A percentile compares a stretch with the other conserved stretches of the same genome.
Evolutionary conservation across 768 basidiomycete species (phyloP).

Genomic region (Suillus plorans): DNA sequence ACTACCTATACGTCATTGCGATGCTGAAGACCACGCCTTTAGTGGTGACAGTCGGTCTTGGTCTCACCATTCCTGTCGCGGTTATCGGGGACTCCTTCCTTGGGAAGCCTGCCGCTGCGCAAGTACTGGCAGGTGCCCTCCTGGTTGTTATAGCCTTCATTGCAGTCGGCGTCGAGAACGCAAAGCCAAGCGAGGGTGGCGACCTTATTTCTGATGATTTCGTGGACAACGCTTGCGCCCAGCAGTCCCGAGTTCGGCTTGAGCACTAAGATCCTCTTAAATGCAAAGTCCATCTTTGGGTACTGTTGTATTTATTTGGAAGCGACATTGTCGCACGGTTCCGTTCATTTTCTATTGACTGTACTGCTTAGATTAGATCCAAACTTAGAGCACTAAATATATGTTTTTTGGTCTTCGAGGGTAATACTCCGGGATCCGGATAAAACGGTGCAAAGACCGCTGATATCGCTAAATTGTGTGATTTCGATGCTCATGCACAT

Average conservation of each 20-base stretch:
- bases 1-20: conserved; percentile 83
- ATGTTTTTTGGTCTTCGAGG: neutral
- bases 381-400: neutral
- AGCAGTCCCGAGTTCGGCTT: conserved; percentile 7
- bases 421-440: neutral
- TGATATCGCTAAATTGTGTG: neutral
- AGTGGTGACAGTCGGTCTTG: conserved; percentile 90
- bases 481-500: neutral
- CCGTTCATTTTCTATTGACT: neutral
- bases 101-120: conserved; percentile 50
- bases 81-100: conserved; percentile 78
- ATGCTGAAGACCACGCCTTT: conserved; percentile 97
- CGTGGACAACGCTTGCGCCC: conserved; percentile 6
- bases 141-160: conserved; percentile 79
- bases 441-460: neutral
- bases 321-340: neutral
- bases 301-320: neutral
- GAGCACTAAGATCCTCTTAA: conserved; percentile 11
- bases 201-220: conserved; percentile 7
- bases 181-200: conserved; percentile 37
- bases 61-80: conserved; percentile 91
- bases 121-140: conserved; percentile 71
- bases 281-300: neutral
- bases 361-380: neutral
- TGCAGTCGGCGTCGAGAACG: conserved; percentile 62